A percentile compares a stretch with the other conserved stretches of the same genome.
These are phyloP conservation scores for Kuraishia piskuri DNA, from an alignment of 805 yeast genomes.

Conservation along the genomic window DNA sequence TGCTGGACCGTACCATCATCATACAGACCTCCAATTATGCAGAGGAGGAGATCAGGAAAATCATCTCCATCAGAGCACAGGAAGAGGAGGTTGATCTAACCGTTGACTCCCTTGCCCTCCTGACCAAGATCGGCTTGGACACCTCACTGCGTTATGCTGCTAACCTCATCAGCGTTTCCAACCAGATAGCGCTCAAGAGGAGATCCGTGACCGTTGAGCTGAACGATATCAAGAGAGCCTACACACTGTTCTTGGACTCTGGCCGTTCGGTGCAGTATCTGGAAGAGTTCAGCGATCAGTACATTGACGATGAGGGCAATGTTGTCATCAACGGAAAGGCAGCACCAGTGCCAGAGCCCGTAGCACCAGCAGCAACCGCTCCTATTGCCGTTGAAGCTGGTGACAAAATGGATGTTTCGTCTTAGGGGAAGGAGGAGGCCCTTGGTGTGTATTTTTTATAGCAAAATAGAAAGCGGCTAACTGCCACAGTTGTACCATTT, in stretches of 20 bases:
- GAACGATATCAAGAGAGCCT: constrained; percentile 80
- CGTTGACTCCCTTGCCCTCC: constrained; percentile 74
- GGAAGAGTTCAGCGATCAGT: constrained; percentile 50
- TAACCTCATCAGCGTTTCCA: constrained; percentile 84
- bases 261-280: constrained; percentile 83
- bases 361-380: neutral
- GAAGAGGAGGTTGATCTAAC: constrained; percentile 88
- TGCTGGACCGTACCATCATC: constrained; percentile 88
- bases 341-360: constrained; percentile 2
- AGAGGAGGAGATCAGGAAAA: constrained; percentile 78
- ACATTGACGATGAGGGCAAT: constrained; percentile 72
- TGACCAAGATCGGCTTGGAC: constrained; percentile 84
- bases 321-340: constrained; percentile 43
- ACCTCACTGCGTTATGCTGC: constrained; percentile 90
- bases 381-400: constrained; percentile 8
- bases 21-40: constrained; percentile 77
- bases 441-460: neutral
- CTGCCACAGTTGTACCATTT: neutral
- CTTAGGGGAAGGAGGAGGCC: constrained; percentile 14
- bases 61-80: constrained; percentile 80
- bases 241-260: constrained; percentile 79
- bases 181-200: constrained; percentile 77
- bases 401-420: constrained; percentile 31
- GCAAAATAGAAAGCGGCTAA: neutral
- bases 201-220: constrained; percentile 62